These are phyloP conservation scores for Detonula confervacea DNA, from an alignment of 352 stramenopile species.

Conservation along the genomic window DNA sequence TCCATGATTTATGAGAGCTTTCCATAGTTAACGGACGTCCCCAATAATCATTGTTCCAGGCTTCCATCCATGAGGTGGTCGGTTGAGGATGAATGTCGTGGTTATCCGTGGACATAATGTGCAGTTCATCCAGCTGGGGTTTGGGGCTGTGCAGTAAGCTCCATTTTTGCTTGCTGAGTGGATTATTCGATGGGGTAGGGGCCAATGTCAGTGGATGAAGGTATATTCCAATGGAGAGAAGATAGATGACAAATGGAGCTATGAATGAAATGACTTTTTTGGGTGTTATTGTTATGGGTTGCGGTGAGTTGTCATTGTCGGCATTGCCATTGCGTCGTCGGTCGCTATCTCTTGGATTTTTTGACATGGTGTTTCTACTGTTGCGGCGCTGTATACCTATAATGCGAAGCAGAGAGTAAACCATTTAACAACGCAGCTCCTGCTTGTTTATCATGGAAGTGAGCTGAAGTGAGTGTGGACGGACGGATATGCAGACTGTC, in stretches of 20 bases:
- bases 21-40: slow-evolving; percentile 58
- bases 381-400: no score
- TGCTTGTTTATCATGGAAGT: no score
- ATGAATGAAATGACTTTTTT: neutral
- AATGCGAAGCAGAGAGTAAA: no score
- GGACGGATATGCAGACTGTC: no score
- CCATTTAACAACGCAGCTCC: no score
- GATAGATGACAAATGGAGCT: slow-evolving; percentile 27
- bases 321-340: neutral
- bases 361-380: no score
- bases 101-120: slow-evolving; percentile 67
- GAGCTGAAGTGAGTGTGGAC: no score
- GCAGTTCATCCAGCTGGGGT: slow-evolving; percentile 75
- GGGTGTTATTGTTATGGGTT: neutral
- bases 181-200: slow-evolving; percentile 31
- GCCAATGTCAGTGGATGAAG: slow-evolving; percentile 41
- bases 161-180: slow-evolving; percentile 11
- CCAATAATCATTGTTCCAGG: slow-evolving; percentile 82
- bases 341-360: neutral
- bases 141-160: slow-evolving; percentile 34
- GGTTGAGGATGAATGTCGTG: slow-evolving; percentile 52
- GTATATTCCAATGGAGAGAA: slow-evolving; percentile 54
- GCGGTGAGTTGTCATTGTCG: neutral
- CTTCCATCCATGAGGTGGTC: slow-evolving; percentile 30
- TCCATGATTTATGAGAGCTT: slow-evolving; percentile 75